Percentiles rank a stretch among this genome's conserved stretches.
Conservation (phyloP, 2,329 filamentous ascomycete species). For the Verticillium longisporum region DNA sequence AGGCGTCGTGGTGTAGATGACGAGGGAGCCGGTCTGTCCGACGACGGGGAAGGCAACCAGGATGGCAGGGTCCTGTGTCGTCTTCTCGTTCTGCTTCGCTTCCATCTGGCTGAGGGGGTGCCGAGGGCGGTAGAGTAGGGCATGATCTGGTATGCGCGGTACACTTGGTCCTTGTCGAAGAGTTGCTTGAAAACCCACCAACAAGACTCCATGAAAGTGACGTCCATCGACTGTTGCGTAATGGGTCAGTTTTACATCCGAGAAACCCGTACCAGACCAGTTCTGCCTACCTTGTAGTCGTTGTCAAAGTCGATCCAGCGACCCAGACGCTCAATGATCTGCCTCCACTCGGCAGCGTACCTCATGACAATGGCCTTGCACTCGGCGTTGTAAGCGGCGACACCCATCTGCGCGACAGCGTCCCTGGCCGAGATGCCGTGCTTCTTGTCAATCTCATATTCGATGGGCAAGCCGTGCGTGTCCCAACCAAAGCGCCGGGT, state of each 20-base stretch:
- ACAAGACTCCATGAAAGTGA: constrained; percentile 89
- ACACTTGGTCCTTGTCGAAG: constrained; percentile 83
- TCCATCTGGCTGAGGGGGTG: constrained; percentile 68
- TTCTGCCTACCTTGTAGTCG: constrained; percentile 69
- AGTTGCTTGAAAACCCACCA: constrained; percentile 98
- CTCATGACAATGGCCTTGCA: constrained; percentile 92
- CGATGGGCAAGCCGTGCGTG: constrained; percentile 86
- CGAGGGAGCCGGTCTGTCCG: constrained; percentile 54
- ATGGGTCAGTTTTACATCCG: constrained; percentile 8
- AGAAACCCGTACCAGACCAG: background rate
- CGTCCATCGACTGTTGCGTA: constrained; percentile 74
- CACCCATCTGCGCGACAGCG: constrained; percentile 78
- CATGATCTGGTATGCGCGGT: constrained; percentile 88
- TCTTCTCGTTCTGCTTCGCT: constrained; percentile 90
- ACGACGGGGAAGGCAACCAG: constrained; percentile 82
- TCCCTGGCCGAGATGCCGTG: constrained; percentile 81
- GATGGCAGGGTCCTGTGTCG: constrained; percentile 83
- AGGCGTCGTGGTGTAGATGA: constrained; percentile 88
- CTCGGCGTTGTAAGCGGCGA: constrained; percentile 85
- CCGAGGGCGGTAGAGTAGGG: constrained; percentile 71
- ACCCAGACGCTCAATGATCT: constrained; percentile 80
- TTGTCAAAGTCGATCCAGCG: constrained; percentile 98
- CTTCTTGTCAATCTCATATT: constrained; percentile 97
- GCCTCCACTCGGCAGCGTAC: constrained; percentile 79
- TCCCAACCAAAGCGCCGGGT: constrained; percentile 94